Evolutionary conservation across 2,329 filamentous ascomycete genomes (phyloP).

Genomic region (Thielaviopsis musarum): DNA sequence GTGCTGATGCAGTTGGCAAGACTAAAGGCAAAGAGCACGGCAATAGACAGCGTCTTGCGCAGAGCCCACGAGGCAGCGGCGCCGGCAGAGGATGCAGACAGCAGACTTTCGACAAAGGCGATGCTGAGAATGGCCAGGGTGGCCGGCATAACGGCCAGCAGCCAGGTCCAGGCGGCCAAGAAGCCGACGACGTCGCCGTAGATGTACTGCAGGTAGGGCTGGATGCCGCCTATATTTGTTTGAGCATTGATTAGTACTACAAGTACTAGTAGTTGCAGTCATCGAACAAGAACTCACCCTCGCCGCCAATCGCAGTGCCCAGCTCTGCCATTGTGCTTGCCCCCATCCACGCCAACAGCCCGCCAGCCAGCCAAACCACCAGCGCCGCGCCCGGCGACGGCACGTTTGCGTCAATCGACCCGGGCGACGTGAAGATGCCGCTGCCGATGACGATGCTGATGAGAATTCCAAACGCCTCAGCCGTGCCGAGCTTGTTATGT

Average conservation of each 20-base stretch:
- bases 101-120: conserved; percentile 44
- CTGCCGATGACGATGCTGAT: conserved; percentile 48
- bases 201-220: conserved; percentile 44
- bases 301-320: conserved; percentile 44
- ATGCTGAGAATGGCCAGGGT: conserved; percentile 47
- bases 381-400: conserved; percentile 42
- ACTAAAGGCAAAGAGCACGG: conserved; percentile 29
- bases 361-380: conserved; percentile 43
- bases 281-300: conserved; percentile 26
- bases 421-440: conserved; percentile 48
- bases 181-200: conserved; percentile 46
- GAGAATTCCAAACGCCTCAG: conserved; percentile 40
- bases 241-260: too few species aligned
- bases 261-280: too few species aligned
- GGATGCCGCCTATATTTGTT: conserved; percentile 32
- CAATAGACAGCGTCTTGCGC: conserved; percentile 35
- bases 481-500: conserved; percentile 25
- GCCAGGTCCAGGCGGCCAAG: conserved; percentile 47
- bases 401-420: conserved; percentile 45
- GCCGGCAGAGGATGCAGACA: conserved; percentile 29
- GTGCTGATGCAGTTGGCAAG: conserved; percentile 40
- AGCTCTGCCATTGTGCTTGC: conserved; percentile 45
- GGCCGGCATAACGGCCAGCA: conserved; percentile 46
- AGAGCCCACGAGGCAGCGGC: conserved; percentile 14
- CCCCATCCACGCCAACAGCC: conserved; percentile 46